Conservation (phyloP, 208 protist species). For the Crithidia acanthocephali region DNA sequence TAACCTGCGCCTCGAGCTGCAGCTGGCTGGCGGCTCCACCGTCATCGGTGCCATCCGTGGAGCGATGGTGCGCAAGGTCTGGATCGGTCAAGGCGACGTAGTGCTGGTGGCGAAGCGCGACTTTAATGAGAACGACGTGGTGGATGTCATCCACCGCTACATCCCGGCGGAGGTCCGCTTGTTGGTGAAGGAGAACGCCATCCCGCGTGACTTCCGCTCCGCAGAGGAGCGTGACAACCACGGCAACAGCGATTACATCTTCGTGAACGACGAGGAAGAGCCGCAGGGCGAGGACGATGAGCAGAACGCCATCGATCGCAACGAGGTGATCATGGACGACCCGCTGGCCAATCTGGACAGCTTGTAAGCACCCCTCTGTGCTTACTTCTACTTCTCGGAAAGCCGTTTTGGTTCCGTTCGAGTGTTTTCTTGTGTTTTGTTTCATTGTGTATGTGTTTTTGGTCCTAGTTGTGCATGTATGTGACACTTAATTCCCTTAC, state of each 20-base stretch:
- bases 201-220: slow-evolving; percentile 85
- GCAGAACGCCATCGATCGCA: slow-evolving; percentile 62
- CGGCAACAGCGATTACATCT: slow-evolving; percentile 68
- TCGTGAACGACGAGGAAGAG: slow-evolving; percentile 80
- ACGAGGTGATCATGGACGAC: slow-evolving; percentile 77
- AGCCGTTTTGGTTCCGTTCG: no score
- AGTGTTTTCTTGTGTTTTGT: background rate
- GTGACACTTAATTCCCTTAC: no score
- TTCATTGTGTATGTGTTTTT: no score
- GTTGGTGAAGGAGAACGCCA: slow-evolving; percentile 79
- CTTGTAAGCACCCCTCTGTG: slow-evolving; percentile 40
- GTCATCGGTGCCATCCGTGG: slow-evolving; percentile 86
- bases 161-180: slow-evolving; percentile 69
- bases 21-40: slow-evolving; percentile 71
- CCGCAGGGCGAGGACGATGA: slow-evolving; percentile 55
- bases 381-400: no score
- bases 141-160: slow-evolving; percentile 88
- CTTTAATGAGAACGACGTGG: slow-evolving; percentile 83
- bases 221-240: slow-evolving; percentile 70
- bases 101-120: slow-evolving; percentile 81
- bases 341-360: slow-evolving; percentile 68
- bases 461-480: background rate
- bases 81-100: slow-evolving; percentile 79
- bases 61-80: slow-evolving; percentile 88
- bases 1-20: slow-evolving; percentile 97